Evolutionary conservation across 116 monocot species (phyloP), one percentile per base, ranked within the genome.

Genomic region (Cymodocea nodosa): DNA sequence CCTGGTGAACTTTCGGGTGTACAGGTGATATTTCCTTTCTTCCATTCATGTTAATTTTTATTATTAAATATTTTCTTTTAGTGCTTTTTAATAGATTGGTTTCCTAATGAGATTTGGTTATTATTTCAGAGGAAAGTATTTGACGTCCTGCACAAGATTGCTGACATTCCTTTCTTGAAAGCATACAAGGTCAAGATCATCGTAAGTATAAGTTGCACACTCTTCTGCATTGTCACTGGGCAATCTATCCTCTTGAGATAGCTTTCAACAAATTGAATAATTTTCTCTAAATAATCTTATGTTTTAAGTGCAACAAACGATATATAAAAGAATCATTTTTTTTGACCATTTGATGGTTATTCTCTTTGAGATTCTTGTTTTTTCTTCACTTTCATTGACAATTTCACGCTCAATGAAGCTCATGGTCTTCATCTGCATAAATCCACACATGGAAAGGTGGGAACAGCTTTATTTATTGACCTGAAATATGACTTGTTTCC

Each of bases 121-220:
- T 30, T 15, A 35, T 66, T 74, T 59, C 89, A 94, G 93, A 86
- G 84, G 58, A 94, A 79, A 74, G 78, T 94, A 5, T 94, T 94
- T 60, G 93, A 94, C 62, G 44, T 80, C 56, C 86, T 89, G 15
- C 89, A 94, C 82, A 85, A 89, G 64, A 22, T 86, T 34, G 93
- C 84, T 0, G 82, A 84, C 51, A 64, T 94, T 67, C 86, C 93
- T 56, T 82, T 94, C 74, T 66, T 94, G 70, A 75, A 60, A 68
- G 67, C 86, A 56, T 84, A 86, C 82, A 89, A 82, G 78, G 71
- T 25, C 36, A 84, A 86, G 71, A 84, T 94, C 71, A 78, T 84
- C 60, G 93, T 94, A 68, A 84, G 89, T 74, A 22, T 59, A 15
- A 10, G 30, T 30, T 30, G 30, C 30, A 18, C 19, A 50, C 11